These are phyloP conservation scores for Amylostereum areolatum DNA, from an alignment of 1,284 basidiomycete genomes.

Conservation along the genomic window DNA sequence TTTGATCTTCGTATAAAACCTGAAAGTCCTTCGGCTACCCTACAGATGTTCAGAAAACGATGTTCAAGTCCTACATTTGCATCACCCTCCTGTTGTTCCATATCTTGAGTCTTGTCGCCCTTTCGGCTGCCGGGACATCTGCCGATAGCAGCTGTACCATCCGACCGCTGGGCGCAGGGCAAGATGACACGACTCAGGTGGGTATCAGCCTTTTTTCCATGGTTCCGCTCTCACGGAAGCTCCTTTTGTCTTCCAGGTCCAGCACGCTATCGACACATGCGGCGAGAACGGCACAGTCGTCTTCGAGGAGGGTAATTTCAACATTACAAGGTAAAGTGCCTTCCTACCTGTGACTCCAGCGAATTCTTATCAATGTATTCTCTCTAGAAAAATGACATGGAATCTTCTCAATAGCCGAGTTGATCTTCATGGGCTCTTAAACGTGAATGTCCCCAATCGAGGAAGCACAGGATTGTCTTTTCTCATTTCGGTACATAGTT, in stretches of 20 bases:
- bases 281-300: constrained; percentile 45
- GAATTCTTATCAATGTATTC: background rate
- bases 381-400: constrained; percentile 53
- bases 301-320: constrained; percentile 39
- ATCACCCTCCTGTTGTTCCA: too few relatives aligned
- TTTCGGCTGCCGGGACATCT: background rate
- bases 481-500: constrained; percentile 31
- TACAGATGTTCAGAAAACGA: too few relatives aligned
- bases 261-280: constrained; percentile 46
- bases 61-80: too few relatives aligned
- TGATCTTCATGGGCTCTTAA: constrained; percentile 50
- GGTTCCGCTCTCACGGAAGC: background rate
- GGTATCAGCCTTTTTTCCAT: background rate
- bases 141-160: constrained; percentile 23
- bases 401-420: constrained; percentile 44
- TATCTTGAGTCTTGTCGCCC: too few relatives aligned
- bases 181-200: constrained; percentile 38
- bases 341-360: constrained; percentile 10
- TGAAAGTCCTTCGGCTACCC: too few relatives aligned
- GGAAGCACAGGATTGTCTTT: background rate
- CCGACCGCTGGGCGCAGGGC: constrained; percentile 32
- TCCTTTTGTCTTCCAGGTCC: constrained; percentile 26
- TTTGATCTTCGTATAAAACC: too few relatives aligned
- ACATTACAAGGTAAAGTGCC: constrained; percentile 40
- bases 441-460: constrained; percentile 26